A percentile compares a stretch with the other conserved stretches of the same genome.
Conservation (phyloP, 2,329 filamentous ascomycete species). For the Sarocladium oryzae region DNA sequence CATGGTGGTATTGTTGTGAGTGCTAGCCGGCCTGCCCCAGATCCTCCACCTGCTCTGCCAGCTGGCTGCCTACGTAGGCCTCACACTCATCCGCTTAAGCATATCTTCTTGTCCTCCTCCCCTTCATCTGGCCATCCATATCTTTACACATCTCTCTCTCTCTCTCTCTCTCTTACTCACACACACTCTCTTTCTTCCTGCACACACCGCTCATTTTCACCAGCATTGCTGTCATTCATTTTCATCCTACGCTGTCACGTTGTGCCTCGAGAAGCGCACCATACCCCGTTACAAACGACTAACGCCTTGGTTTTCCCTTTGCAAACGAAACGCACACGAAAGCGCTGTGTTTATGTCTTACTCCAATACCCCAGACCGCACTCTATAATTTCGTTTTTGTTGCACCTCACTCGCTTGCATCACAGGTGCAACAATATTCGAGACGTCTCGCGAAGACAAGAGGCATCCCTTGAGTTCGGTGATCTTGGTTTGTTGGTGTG, state of each 20-base stretch:
- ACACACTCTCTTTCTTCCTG: background rate
- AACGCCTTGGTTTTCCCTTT: too few relatives aligned
- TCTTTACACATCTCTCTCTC: slow-evolving; percentile 10
- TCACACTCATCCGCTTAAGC: slow-evolving; percentile 8
- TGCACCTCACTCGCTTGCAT: background rate
- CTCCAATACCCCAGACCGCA: background rate
- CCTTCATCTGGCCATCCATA: slow-evolving; percentile 19
- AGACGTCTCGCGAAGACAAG: background rate
- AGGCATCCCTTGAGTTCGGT: background rate
- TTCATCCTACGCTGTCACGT: too few relatives aligned
- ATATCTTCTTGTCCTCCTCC: slow-evolving; percentile 2
- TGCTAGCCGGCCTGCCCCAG: too few relatives aligned
- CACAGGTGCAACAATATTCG: background rate
- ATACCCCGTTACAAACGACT: too few relatives aligned
- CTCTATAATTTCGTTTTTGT: slow-evolving; percentile 5
- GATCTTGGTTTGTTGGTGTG: background rate
- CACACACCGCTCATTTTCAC: background rate
- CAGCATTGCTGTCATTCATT: background rate
- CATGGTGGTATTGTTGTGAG: too few relatives aligned
- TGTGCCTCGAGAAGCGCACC: too few relatives aligned
- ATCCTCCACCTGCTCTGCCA: slow-evolving; percentile 9
- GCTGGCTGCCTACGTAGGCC: slow-evolving; percentile 1
- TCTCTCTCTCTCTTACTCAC: background rate
- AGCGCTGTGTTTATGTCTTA: slow-evolving; percentile 6
- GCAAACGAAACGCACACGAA: background rate